Evolutionary conservation across 1,139 yeast genomes (phyloP).

Genomic region (Scheffersomyces cryptocercus): DNA sequence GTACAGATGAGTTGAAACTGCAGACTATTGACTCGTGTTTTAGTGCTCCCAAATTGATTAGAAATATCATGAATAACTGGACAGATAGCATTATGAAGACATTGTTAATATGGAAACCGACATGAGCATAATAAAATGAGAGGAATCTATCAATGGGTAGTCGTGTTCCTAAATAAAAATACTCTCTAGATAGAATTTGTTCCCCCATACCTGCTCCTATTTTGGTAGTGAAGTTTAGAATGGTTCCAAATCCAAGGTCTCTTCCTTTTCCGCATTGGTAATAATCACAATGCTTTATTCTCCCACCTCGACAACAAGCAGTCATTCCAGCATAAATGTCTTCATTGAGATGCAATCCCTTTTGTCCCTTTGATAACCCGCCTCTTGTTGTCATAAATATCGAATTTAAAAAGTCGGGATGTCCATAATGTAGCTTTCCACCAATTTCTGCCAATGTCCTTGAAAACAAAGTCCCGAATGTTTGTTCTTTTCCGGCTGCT

Average conservation of each 20-base stretch:
- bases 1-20: constrained; percentile 51
- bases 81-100: constrained; percentile 75
- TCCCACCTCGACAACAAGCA: constrained; percentile 78
- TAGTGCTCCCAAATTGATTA: constrained; percentile 69
- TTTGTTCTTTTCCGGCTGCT: constrained; percentile 93
- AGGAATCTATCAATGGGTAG: constrained; percentile 78
- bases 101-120: constrained; percentile 87
- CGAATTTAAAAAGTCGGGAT: constrained; percentile 84
- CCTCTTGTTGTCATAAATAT: constrained; percentile 90
- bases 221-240: constrained; percentile 80
- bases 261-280: constrained; percentile 92
- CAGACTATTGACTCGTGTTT: constrained; percentile 62
- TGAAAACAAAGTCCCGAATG: constrained; percentile 88
- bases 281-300: constrained; percentile 85
- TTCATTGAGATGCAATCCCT: constrained; percentile 81
- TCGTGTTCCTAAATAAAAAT: constrained; percentile 77
- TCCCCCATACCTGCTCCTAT: constrained; percentile 98
- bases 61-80: constrained; percentile 66
- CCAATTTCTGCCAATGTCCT: constrained; percentile 84
- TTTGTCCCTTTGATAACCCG: constrained; percentile 87
- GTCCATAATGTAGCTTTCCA: constrained; percentile 88
- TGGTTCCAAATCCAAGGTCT: constrained; percentile 84
- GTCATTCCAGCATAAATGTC: constrained; percentile 93
- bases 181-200: constrained; percentile 81
- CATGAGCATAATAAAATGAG: constrained; percentile 88